phyloP scores from a whole-genome alignment of 768 basidiomycete genomes.

The Dioszegia aurantiaca region DNA sequence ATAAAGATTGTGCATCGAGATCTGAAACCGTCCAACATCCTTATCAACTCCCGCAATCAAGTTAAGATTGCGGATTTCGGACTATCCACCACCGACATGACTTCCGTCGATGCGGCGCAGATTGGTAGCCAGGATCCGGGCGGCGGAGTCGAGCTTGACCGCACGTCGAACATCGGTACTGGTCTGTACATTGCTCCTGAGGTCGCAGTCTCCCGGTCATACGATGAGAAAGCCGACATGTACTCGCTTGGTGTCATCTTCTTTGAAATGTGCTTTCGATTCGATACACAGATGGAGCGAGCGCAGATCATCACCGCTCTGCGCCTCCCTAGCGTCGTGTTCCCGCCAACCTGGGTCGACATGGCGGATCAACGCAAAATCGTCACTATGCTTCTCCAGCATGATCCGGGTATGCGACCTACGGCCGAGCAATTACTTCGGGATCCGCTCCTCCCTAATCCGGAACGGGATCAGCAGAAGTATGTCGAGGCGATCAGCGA shows the following conservation, averaged over 20 bases:
- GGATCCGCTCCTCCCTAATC: conserved; percentile 69
- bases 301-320: conserved; percentile 77
- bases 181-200: conserved; percentile 90
- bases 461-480: conserved; percentile 81
- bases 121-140: conserved; percentile 15
- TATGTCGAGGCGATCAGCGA: conserved; percentile 69
- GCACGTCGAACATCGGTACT: conserved; percentile 68
- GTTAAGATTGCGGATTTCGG: conserved; percentile 84
- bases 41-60: conserved; percentile 54
- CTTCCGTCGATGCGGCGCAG: background rate
- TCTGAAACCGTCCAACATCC: conserved; percentile 90
- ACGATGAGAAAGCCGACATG: conserved; percentile 87
- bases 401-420: conserved; percentile 74
- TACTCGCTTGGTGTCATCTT: conserved; percentile 94
- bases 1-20: conserved; percentile 77
- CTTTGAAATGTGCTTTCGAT: conserved; percentile 87
- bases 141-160: conserved; percentile 38
- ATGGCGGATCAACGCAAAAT: conserved; percentile 63
- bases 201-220: conserved; percentile 55
- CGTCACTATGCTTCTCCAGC: conserved; percentile 77
- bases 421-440: conserved; percentile 78
- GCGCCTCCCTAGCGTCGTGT: conserved; percentile 67
- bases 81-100: conserved; percentile 52
- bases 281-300: conserved; percentile 77
- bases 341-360: conserved; percentile 67